These are phyloP conservation scores for Excoecaria cochinchinensis DNA, from an alignment of 345 rosid genomes.

Conservation along the genomic window DNA sequence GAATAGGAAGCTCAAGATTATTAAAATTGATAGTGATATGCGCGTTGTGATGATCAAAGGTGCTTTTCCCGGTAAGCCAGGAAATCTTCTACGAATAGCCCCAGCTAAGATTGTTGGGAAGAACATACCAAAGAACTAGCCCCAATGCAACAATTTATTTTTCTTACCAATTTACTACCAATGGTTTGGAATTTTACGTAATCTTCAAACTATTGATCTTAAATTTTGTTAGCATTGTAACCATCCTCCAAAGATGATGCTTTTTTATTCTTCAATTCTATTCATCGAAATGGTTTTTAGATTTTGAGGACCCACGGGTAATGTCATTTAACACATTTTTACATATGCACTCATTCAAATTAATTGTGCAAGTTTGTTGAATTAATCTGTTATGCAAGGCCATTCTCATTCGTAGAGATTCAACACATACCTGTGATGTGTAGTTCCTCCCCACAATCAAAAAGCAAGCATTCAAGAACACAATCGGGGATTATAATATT, in stretches of 20 bases:
- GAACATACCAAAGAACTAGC: conserved; percentile 84
- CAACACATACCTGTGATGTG: too few relatives aligned
- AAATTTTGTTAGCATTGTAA: not conserved
- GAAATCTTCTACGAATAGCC: conserved; percentile 78
- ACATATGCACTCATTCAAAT: not conserved
- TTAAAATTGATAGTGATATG: conserved; percentile 76
- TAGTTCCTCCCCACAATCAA: too few relatives aligned
- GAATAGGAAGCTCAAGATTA: conserved; percentile 81
- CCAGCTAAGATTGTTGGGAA: conserved; percentile 91
- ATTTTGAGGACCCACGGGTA: too few relatives aligned
- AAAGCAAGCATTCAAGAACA: not conserved
- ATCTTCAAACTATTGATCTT: conserved; percentile 1
- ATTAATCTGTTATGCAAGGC: not conserved
- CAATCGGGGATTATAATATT: too few relatives aligned
- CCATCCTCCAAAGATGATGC: not conserved
- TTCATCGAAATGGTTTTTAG: not conserved
- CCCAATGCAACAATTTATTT: conserved; percentile 13
- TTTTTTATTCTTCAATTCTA: not conserved
- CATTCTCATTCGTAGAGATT: not conserved
- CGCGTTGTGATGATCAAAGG: conserved; percentile 86
- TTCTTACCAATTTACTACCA: not conserved
- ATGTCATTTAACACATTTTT: not conserved
- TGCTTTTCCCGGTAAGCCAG: conserved; percentile 90
- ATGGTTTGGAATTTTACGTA: conserved; percentile 5
- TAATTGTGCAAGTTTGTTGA: not conserved